Evolutionary conservation across 2,329 filamentous ascomycete species (phyloP).

Genomic region (Phyllosticta paracitricarpa): DNA sequence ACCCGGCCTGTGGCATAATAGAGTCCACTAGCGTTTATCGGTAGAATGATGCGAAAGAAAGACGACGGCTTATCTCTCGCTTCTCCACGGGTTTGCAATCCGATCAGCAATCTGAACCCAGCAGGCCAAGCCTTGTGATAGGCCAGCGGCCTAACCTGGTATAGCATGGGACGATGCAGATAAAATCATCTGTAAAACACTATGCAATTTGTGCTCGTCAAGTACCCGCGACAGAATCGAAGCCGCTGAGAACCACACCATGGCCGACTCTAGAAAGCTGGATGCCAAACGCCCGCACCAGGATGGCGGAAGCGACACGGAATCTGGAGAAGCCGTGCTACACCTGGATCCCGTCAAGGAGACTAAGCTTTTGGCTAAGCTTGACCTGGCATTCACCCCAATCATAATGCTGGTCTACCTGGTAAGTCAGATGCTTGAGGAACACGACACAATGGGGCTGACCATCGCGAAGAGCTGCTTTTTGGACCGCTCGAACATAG

Average conservation of each 20-base stretch:
- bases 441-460: not conserved
- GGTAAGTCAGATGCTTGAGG: constrained; percentile 11
- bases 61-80: not conserved
- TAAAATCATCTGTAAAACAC: not conserved
- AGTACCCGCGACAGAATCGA: not conserved
- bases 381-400: constrained; percentile 40
- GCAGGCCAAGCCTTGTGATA: not conserved
- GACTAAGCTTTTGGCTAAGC: constrained; percentile 36
- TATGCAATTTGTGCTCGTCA: not conserved
- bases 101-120: not conserved
- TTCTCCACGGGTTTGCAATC: not conserved
- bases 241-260: not conserved
- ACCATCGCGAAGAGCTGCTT: constrained; percentile 30
- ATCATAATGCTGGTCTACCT: constrained; percentile 49
- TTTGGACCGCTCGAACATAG: constrained; percentile 46
- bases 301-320: constrained; percentile 11
- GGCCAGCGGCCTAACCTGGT: not conserved
- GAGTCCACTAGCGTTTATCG: not conserved
- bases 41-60: not conserved
- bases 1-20: no score
- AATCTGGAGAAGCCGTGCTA: constrained; percentile 7
- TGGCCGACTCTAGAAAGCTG: not conserved
- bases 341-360: constrained; percentile 37
- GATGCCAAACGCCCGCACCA: constrained; percentile 10
- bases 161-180: not conserved